Base-by-base conservation (phyloP, 805 yeast species). In the Myxozyma geophila region DNA sequence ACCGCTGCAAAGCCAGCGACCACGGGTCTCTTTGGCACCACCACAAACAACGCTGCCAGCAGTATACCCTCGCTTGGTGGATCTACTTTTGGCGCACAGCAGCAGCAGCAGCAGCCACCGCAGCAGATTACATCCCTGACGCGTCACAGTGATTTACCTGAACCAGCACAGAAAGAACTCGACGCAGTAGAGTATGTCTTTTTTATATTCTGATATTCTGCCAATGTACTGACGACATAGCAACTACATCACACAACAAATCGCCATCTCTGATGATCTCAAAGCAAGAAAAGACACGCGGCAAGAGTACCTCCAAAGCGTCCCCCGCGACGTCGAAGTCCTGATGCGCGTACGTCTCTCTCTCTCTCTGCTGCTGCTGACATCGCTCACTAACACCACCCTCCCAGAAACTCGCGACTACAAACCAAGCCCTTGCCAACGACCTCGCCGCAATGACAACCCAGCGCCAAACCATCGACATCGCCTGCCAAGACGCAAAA, bases 111-210 rank as follows among this genome's bases (percentile, higher is more conserved):
- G 39, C 59, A 48, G 46, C 62, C 40, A 35, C 46, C 39, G 9
- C 61, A 52, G 49, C 67, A 58, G 35, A 77, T 85, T 60, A 83
- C 86, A 1, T 82, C 87, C 1, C 79, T 84, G 76, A 83, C 87
- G 0, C 72, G 88, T 40, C 86, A 85, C 5, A 81, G 85, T 6
- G 88, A 85, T 69, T 80, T 85, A 47, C 85, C 88, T 0, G 85
- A 81, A 21, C 73, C 76, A 13, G 76, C 81, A 50, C 86, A 85
- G 69, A 77, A 76, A 62, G 85, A 84, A 67, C 74, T 85, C n/a
- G 86, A 84, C 66, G 81, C 76, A 52, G 77, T 85, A 52, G 87
- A 85, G 66, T 64, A 46, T 7, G 65, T 52, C 6, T 21, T 12
- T 17, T 15, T 5, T 17, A 3, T 15, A 4, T 44, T 12, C 41